Evolutionary conservation across 2,329 filamentous ascomycete species (phyloP), one percentile per base, ranked within the genome.

Genomic region (Fusarium bactridioides): DNA sequence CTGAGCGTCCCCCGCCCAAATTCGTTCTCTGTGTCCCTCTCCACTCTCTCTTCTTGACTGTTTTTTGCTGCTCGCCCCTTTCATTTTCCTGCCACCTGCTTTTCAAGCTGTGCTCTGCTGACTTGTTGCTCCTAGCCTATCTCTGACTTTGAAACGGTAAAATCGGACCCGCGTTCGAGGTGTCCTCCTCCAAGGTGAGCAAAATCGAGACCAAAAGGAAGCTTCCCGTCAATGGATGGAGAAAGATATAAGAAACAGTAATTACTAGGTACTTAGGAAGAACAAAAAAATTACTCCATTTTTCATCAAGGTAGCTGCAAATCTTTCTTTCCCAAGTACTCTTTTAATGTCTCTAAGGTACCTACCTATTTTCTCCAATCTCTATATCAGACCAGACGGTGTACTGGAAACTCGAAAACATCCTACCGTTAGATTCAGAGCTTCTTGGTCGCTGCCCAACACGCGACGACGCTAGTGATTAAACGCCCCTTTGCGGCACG

Each of bases 31-130:
- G 51, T 65, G 74, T 77, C 72, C 76, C 64, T 70, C 70, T 63
- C 70, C 73, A 78, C 76, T 78, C 74, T 54, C 76, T 79, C 74
- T 78, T 79, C 74, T 76, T 74, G 59, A 58, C 56, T 40, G 31
- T 37, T 60, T 64, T 54, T 57, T 33, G 44, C 21, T 67, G 63
- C 40, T 61, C 33, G 47, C 53, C 62, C 59, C 60, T 64, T 61
- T 67, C 55, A 33, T 33, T 67, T 69, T 61, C 70, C 73, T 71
- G 70, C 72, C 72, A 69, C 66, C 65, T 54, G 55, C 43, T 71
- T 75, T 66, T 66, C 43, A 59, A 59, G 57, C 48, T 58, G 48
- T 68, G 50, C 37, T 59, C 58, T 48, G 54, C 48, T 72, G 57
- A 64, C 50, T 60, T 64, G 69, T 60, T 67, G 40, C 38, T 54